phyloP scores from a whole-genome alignment of 1,139 yeast species.

The Candida sojae region DNA sequence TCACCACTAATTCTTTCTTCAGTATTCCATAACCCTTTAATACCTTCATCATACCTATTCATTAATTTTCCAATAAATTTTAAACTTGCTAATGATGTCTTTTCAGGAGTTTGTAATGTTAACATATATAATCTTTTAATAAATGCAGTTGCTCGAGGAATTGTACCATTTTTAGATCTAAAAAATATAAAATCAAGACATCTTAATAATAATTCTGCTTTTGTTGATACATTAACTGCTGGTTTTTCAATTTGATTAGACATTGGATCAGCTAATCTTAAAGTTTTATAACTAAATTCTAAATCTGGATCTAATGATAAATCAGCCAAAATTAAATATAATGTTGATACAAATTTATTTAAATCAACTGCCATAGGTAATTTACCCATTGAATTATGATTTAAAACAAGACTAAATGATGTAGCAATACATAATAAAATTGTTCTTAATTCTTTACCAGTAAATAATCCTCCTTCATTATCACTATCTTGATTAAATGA shows the following conservation, averaged over 20 bases:
- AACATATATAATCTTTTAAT: conserved; percentile 74
- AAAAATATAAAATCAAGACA: conserved; percentile 82
- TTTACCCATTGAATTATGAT: conserved; percentile 60
- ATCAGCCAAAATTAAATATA: conserved; percentile 66
- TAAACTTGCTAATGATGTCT: conserved; percentile 74
- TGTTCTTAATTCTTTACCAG: conserved; percentile 56
- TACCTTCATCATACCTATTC: conserved; percentile 63
- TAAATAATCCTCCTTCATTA: conserved; percentile 36
- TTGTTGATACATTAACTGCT: conserved; percentile 83
- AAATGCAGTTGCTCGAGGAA: conserved; percentile 76
- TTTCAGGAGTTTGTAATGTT: conserved; percentile 80
- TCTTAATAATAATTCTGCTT: conserved; percentile 77
- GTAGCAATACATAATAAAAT: conserved; percentile 82
- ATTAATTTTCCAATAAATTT: conserved; percentile 77
- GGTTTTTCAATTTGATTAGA: conserved; percentile 51
- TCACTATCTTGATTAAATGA: conserved; percentile 25
- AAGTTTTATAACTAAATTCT: conserved; percentile 79
- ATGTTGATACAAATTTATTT: conserved; percentile 70
- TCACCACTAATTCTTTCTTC: conserved; percentile 74
- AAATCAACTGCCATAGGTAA: conserved; percentile 65
- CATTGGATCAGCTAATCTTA: conserved; percentile 78
- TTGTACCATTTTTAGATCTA: conserved; percentile 71
- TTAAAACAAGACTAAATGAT: conserved; percentile 78
- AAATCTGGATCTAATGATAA: conserved; percentile 79
- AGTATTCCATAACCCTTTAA: conserved; percentile 77